phyloP scores from a whole-genome alignment of 306 rosid genomes.

The Cercis canadensis region DNA sequence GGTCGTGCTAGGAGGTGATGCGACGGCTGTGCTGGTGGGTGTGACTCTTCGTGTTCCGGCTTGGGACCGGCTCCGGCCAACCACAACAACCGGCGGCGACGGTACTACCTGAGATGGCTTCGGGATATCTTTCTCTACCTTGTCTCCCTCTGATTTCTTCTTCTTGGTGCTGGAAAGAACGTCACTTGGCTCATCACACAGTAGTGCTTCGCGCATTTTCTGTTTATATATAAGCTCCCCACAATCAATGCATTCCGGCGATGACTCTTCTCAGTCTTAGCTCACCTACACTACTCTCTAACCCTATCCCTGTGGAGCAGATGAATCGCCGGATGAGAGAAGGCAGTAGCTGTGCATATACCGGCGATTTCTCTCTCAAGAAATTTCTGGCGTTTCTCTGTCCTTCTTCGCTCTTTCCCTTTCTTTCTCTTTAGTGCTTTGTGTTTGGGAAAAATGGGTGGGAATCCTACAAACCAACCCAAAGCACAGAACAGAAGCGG shows the following conservation, averaged over 20 bases:
- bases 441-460: constrained; percentile 48
- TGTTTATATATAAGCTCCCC: constrained; percentile 23
- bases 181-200: constrained; percentile 44
- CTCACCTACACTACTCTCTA: neutral
- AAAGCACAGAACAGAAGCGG: constrained; percentile 37
- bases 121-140: constrained; percentile 33
- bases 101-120: constrained; percentile 34
- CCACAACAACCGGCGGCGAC: constrained; percentile 38
- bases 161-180: constrained; percentile 49
- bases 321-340: constrained; percentile 39
- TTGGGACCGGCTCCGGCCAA: constrained; percentile 66
- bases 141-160: constrained; percentile 52
- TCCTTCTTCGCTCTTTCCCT: constrained; percentile 18
- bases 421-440: constrained; percentile 54
- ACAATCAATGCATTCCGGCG: constrained; percentile 41
- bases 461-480: constrained; percentile 52
- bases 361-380: constrained; percentile 36
- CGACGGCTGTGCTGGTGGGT: constrained; percentile 51
- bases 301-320: neutral
- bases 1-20: constrained; percentile 1
- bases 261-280: neutral
- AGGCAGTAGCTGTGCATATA: constrained; percentile 21
- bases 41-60: constrained; percentile 69
- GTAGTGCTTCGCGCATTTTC: constrained; percentile 78
- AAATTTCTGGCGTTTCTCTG: neutral